phyloP scores from a whole-genome alignment of 2,329 filamentous ascomycete genomes.

The Pseudonectria buxi region DNA sequence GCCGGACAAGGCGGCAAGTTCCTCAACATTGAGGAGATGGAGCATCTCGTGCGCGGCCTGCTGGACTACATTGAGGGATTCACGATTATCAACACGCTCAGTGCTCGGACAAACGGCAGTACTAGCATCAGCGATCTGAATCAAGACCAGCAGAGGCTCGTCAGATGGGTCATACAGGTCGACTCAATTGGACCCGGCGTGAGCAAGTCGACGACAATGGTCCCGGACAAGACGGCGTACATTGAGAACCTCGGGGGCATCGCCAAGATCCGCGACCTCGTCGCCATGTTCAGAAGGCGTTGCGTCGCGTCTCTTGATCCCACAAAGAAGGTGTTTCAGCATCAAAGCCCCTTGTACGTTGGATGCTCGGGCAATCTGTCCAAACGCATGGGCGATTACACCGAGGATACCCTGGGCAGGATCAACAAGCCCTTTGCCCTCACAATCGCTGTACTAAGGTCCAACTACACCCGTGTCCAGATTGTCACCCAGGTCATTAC shows the following conservation, averaged over 20 bases:
- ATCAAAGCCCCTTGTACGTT: conserved; percentile 8
- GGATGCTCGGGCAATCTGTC: conserved; percentile 5
- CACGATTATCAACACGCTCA: background rate
- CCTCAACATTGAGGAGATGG: conserved; percentile 3
- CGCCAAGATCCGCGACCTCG: background rate
- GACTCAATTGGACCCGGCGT: no score
- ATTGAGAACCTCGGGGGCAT: background rate
- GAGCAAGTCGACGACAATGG: no score
- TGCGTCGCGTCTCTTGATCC: conserved; percentile 1
- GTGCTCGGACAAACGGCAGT: no score
- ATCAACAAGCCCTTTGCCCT: conserved; percentile 5
- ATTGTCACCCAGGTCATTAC: background rate
- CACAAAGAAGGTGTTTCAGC: background rate
- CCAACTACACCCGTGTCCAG: background rate
- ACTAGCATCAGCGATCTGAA: no score
- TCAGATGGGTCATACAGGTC: background rate
- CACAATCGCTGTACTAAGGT: background rate
- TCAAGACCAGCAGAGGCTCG: background rate
- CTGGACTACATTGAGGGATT: conserved; percentile 2
- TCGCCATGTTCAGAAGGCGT: background rate
- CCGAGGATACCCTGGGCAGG: background rate
- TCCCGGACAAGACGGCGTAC: background rate
- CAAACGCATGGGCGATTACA: background rate
- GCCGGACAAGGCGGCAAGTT: background rate
- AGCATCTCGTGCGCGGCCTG: background rate